Evolutionary conservation across 2,329 filamentous ascomycete genomes (phyloP).

Genomic region (Lachnellula occidentalis): DNA sequence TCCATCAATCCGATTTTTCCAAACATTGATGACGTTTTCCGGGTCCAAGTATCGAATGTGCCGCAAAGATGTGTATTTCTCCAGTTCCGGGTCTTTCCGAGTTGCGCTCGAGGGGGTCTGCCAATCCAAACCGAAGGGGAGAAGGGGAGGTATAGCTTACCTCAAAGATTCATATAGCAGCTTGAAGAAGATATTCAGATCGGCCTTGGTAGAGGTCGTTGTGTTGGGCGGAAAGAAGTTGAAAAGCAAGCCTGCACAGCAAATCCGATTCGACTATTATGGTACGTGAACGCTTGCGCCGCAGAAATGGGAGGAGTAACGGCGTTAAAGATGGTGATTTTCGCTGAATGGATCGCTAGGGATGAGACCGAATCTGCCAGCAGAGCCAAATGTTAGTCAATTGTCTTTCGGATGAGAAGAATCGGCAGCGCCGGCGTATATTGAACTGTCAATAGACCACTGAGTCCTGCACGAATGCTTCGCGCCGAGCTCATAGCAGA

Average conservation of each 20-base stretch:
- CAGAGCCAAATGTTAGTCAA: conserved; percentile 23
- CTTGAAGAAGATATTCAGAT: conserved; percentile 24
- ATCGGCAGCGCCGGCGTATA: conserved; percentile 4
- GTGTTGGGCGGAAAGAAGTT: conserved; percentile 20
- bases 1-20: background rate
- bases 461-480: conserved; percentile 12
- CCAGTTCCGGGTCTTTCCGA: background rate
- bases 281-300: conserved; percentile 28
- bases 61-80: background rate
- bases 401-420: conserved; percentile 2
- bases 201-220: conserved; percentile 23
- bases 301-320: conserved; percentile 23
- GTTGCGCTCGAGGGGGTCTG: conserved; percentile 13
- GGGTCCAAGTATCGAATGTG: background rate
- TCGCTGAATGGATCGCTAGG: conserved; percentile 27
- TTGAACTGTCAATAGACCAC: conserved; percentile 4
- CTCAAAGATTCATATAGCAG: conserved; percentile 22
- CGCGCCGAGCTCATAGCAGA: conserved; percentile 27
- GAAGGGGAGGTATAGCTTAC: conserved; percentile 20
- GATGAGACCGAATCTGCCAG: conserved; percentile 28
- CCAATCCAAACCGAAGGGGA: conserved; percentile 12
- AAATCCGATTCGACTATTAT: conserved; percentile 22
- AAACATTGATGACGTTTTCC: background rate
- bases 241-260: conserved; percentile 17
- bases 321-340: conserved; percentile 24